Conservation (phyloP, 495 filamentous ascomycete genomes). For the Trichoderma orchidacearum region DNA sequence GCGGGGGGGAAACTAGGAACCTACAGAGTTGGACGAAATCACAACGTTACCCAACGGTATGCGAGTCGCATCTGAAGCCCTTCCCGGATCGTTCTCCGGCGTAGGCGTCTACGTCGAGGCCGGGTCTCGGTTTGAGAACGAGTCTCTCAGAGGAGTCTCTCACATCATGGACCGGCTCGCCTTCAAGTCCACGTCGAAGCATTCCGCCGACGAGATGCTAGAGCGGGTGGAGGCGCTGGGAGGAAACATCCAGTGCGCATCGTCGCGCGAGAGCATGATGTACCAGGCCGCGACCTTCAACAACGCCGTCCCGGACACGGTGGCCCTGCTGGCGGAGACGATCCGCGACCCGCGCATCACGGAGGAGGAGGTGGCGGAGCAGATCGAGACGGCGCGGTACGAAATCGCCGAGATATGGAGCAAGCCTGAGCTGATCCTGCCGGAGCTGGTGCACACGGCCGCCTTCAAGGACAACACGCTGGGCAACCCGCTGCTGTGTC, state of each 20-base stretch:
- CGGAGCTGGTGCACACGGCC: conserved; percentile 87
- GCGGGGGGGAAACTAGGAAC: conserved; percentile 49
- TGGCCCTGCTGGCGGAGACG: conserved; percentile 84
- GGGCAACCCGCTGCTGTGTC: conserved; percentile 86
- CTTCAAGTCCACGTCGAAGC: conserved; percentile 78
- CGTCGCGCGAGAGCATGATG: conserved; percentile 92
- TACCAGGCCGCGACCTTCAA: conserved; percentile 99
- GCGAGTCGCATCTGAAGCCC: conserved; percentile 86
- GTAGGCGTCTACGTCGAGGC: conserved; percentile 96
- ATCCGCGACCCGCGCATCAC: conserved; percentile 80
- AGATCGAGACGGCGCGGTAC: conserved; percentile 83
- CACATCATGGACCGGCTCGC: conserved; percentile 94
- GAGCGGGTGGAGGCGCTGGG: conserved; percentile 76
- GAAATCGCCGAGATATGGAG: conserved; percentile 98
- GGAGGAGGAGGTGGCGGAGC: conserved; percentile 76
- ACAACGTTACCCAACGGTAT: conserved; percentile 88
- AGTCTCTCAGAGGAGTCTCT: conserved; percentile 73
- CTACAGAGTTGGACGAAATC: conserved; percentile 73
- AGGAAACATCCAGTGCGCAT: conserved; percentile 92
- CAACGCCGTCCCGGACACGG: conserved; percentile 67
- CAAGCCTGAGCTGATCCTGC: conserved; percentile 89
- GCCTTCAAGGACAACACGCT: conserved; percentile 93
- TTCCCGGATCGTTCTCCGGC: conserved; percentile 90
- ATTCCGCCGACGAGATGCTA: conserved; percentile 70
- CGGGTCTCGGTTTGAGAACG: conserved; percentile 87